Evolutionary conservation across 805 yeast species (phyloP).

Genomic region (Sungouiella thailandica): DNA sequence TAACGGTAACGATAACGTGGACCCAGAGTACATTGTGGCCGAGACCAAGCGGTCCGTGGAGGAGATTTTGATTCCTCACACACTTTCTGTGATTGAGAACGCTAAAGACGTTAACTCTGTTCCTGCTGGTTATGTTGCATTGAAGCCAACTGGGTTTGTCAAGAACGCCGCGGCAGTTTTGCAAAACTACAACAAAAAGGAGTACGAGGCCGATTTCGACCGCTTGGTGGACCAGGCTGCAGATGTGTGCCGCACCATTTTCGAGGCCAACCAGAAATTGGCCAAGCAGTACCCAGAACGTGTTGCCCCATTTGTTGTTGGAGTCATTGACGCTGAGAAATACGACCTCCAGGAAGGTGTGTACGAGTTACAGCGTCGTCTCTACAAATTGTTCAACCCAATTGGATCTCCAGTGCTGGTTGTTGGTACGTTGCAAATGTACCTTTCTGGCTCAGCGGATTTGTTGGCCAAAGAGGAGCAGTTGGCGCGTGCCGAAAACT

Average conservation of each 20-base stretch:
- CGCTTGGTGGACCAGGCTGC: constrained; percentile 63
- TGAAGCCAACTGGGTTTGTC: constrained; percentile 89
- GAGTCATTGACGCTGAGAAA: constrained; percentile 90
- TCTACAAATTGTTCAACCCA: constrained; percentile 70
- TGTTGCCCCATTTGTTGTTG: constrained; percentile 64
- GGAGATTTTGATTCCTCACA: constrained; percentile 66
- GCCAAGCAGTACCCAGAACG: constrained; percentile 56
- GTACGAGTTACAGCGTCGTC: constrained; percentile 78
- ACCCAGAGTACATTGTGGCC: constrained; percentile 52
- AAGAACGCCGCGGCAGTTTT: constrained; percentile 71
- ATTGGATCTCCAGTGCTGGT: constrained; percentile 55
- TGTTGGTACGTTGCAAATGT: constrained; percentile 92
- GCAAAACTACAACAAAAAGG: constrained; percentile 51
- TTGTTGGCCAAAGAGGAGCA: constrained; percentile 59
- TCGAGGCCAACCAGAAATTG: constrained; percentile 46
- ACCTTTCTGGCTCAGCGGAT: constrained; percentile 64
- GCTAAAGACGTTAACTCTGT: constrained; percentile 54
- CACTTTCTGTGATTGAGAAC: constrained; percentile 50
- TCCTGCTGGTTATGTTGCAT: constrained; percentile 88
- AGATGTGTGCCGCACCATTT: constrained; percentile 53
- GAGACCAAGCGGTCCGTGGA: constrained; percentile 66
- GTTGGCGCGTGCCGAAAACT: constrained; percentile 55
- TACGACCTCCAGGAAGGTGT: constrained; percentile 86
- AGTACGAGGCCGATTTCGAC: constrained; percentile 42
- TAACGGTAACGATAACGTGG: constrained; percentile 64